A percentile compares a stretch with the other conserved stretches of the same genome.
These are phyloP conservation scores for Clavispora asparagi DNA, from an alignment of 805 yeast species.

Conservation along the genomic window DNA sequence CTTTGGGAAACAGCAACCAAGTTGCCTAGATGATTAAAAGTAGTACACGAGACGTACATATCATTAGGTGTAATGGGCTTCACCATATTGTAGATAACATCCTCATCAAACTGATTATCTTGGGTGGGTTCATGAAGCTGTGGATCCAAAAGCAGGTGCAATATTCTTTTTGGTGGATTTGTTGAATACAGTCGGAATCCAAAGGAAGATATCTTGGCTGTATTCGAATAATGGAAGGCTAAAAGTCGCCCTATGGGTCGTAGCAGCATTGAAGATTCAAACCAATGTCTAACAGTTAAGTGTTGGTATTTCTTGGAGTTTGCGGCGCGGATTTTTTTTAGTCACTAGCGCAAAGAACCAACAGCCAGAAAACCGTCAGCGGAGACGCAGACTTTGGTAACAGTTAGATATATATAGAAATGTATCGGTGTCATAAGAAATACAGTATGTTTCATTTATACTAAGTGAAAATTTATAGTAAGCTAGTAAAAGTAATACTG, in stretches of 20 bases:
- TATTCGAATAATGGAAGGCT: neutral
- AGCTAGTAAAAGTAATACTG: neutral
- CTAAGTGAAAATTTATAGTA: neutral
- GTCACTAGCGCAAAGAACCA: neutral
- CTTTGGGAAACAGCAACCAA: slow-evolving; percentile 66
- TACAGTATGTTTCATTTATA: neutral
- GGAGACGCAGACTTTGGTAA: too few relatives aligned
- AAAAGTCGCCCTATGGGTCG: neutral
- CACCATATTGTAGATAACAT: slow-evolving; percentile 13
- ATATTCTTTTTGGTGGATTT: neutral
- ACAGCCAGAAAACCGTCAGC: neutral
- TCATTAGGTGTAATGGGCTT: slow-evolving; percentile 46
- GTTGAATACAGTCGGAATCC: neutral
- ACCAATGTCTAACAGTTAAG: neutral
- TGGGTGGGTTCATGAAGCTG: neutral
- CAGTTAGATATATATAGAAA: too few relatives aligned
- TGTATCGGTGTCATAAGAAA: neutral
- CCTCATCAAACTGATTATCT: neutral
- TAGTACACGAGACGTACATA: slow-evolving; percentile 68
- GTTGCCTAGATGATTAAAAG: slow-evolving; percentile 66
- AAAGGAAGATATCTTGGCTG: neutral
- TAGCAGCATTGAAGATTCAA: neutral
- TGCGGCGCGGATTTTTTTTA: neutral
- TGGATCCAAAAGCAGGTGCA: slow-evolving; percentile 6
- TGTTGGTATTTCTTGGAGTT: neutral